A percentile compares a stretch with the other conserved stretches of the same genome.
Conservation (phyloP, 2,329 filamentous ascomycete genomes). For the Arthrinium phaeospermum region DNA sequence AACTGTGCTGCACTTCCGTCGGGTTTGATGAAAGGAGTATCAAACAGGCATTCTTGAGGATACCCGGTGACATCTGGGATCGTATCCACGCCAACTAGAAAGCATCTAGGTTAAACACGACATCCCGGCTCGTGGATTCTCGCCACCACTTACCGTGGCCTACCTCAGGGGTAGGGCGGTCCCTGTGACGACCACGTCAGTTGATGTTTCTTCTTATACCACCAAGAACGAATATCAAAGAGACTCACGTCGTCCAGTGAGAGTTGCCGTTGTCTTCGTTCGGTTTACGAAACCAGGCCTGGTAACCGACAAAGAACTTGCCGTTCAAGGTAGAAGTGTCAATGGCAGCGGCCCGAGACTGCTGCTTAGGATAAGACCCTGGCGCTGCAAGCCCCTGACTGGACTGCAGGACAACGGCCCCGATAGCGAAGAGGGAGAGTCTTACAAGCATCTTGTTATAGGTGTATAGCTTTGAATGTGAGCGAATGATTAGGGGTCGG, state of each 20-base stretch:
- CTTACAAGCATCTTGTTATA: background rate
- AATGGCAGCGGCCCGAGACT: constrained; percentile 22
- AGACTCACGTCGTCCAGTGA: constrained; percentile 34
- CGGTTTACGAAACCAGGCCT: constrained; percentile 36
- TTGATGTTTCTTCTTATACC: background rate
- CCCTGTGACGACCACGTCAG: background rate
- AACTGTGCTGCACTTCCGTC: constrained; percentile 29
- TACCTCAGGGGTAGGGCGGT: background rate
- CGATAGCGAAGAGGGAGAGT: background rate
- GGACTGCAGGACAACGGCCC: background rate
- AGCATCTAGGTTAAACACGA: background rate
- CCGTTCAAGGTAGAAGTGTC: constrained; percentile 34
- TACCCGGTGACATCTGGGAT: constrained; percentile 33
- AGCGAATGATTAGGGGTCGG: background rate
- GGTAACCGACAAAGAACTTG: constrained; percentile 35
- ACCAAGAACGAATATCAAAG: background rate
- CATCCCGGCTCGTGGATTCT: background rate
- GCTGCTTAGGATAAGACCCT: background rate
- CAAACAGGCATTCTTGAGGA: constrained; percentile 33
- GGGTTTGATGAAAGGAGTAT: constrained; percentile 31
- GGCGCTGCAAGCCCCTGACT: background rate
- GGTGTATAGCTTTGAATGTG: background rate
- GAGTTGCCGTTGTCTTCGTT: constrained; percentile 33
- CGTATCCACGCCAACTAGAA: constrained; percentile 33
- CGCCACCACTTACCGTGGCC: background rate